A percentile compares a stretch with the other conserved stretches of the same genome.
Evolutionary conservation across 106 monocot genomes (phyloP).

Genomic region (Hemerocallis citrina): DNA sequence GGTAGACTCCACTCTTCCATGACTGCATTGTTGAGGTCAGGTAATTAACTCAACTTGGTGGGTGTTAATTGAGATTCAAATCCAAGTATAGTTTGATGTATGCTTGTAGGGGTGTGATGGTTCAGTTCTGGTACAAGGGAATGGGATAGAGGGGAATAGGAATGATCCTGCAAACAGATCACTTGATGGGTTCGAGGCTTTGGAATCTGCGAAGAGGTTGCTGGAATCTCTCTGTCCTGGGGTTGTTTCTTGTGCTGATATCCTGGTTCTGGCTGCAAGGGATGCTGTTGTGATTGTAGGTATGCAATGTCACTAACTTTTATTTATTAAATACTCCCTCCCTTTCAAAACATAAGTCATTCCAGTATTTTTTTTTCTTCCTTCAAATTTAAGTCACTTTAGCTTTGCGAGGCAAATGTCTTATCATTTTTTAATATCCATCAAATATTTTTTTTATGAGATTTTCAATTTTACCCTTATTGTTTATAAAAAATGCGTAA

Average conservation of each 20-base stretch:
- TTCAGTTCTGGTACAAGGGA: slow-evolving; percentile 69
- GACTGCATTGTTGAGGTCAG: slow-evolving; percentile 95
- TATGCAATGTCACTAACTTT: no score
- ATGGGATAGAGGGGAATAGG: slow-evolving; percentile 70
- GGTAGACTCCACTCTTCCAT: slow-evolving; percentile 52
- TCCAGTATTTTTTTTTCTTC: no score
- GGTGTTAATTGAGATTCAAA: not conserved
- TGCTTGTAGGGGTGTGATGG: slow-evolving; percentile 70
- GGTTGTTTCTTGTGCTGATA: slow-evolving; percentile 75
- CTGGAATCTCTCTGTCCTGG: slow-evolving; percentile 62
- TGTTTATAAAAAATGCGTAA: no score
- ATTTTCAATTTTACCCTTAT: no score
- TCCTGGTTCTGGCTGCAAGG: slow-evolving; percentile 77
- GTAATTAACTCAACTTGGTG: no score
- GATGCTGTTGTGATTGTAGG: slow-evolving; percentile 76
- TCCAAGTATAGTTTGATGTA: not conserved
- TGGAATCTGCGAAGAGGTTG: slow-evolving; percentile 63
- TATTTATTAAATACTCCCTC: no score
- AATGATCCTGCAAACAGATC: slow-evolving; percentile 65
- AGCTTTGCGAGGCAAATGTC: no score
- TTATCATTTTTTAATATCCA: no score
- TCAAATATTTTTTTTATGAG: no score
- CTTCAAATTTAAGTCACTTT: no score
- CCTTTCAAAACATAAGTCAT: no score
- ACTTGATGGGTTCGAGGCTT: slow-evolving; percentile 62